phyloP scores from a whole-genome alignment of 2,329 filamentous ascomycete species.

The Allantophomopsis cytisporea region DNA sequence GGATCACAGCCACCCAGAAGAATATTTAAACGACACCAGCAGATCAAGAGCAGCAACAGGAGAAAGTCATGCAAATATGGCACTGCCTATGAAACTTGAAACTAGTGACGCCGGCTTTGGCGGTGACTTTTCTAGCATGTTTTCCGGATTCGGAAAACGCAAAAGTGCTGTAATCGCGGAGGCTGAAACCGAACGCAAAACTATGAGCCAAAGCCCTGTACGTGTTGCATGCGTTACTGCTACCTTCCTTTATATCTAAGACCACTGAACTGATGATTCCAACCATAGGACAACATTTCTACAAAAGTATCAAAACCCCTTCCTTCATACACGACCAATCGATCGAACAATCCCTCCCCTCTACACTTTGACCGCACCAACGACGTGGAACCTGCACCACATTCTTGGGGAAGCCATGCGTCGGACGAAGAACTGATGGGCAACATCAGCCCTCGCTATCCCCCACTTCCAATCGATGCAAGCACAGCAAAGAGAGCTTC shows the following conservation, averaged over 20 bases:
- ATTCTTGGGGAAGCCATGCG: conserved; percentile 16
- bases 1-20: conserved; percentile 6
- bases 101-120: conserved; percentile 16
- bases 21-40: conserved; percentile 8
- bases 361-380: conserved; percentile 14
- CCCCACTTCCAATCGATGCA: conserved; percentile 11
- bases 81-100: conserved; percentile 16
- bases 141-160: conserved; percentile 15
- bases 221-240: conserved; percentile 2
- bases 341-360: conserved; percentile 12
- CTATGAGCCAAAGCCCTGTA: conserved; percentile 14
- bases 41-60: conserved; percentile 15
- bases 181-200: conserved; percentile 8
- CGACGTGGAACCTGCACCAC: conserved; percentile 13
- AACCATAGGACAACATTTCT: neutral
- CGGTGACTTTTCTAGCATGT: conserved; percentile 21
- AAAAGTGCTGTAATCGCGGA: conserved; percentile 13
- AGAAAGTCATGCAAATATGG: conserved; percentile 19
- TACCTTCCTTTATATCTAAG: neutral
- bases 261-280: too few relatives aligned
- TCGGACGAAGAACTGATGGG: conserved; percentile 17
- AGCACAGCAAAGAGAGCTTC: conserved; percentile 1
- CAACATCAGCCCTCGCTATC: conserved; percentile 12
- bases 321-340: conserved; percentile 8
- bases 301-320: conserved; percentile 1